Percentiles rank a stretch among this genome's conserved stretches.
Conservation (phyloP, 176 grass and related monocot species). For the Elaeis guineensis region DNA sequence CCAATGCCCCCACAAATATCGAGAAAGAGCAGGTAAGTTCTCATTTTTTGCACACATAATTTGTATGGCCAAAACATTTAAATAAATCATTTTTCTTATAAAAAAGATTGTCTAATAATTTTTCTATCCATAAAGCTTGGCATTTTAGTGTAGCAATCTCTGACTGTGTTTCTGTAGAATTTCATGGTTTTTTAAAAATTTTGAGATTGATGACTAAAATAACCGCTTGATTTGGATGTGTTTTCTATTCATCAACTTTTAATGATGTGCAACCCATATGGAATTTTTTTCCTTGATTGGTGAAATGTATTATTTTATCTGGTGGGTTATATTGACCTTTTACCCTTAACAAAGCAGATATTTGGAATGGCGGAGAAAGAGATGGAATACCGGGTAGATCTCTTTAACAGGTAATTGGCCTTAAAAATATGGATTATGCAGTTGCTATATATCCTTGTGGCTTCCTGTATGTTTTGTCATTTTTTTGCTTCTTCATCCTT, state of each 20-base stretch:
- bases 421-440: too few relatives aligned
- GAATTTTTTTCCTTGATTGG: background rate
- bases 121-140: background rate
- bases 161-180: too few relatives aligned
- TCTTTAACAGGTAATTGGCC: conserved; percentile 55
- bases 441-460: too few relatives aligned
- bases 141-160: too few relatives aligned
- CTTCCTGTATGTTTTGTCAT: too few relatives aligned
- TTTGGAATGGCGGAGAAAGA: conserved; percentile 95
- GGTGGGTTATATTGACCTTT: background rate
- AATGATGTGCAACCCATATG: too few relatives aligned
- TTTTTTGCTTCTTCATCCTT: too few relatives aligned
- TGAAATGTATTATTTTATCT: background rate
- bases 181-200: too few relatives aligned
- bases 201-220: too few relatives aligned
- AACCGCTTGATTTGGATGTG: too few relatives aligned
- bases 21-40: conserved; percentile 64
- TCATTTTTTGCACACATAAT: background rate
- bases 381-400: conserved; percentile 99
- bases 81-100: background rate
- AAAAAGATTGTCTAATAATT: background rate
- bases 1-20: conserved; percentile 21
- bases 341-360: conserved; percentile 38
- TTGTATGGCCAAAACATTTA: background rate
- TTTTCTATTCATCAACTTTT: too few relatives aligned